A percentile compares a stretch with the other conserved stretches of the same genome.
Conservation (phyloP, 371 early-diverging fungal genomes). For the Apophysomyces ossiformis region DNA sequence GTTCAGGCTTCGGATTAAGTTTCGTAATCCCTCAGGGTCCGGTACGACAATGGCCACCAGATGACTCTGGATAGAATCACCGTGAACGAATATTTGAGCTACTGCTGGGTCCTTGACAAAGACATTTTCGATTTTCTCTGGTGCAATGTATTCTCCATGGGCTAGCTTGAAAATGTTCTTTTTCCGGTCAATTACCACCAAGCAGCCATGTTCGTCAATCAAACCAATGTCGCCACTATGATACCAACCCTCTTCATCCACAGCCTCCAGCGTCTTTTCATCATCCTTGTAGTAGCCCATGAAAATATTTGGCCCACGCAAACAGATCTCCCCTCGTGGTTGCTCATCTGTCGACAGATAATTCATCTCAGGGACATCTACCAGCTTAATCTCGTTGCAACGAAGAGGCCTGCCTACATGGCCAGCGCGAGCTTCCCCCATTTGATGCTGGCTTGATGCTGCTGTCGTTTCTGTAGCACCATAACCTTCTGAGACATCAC, state of each 20-base stretch:
- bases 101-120: conserved; percentile 60
- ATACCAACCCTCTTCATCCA: conserved; percentile 91
- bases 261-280: conserved; percentile 79
- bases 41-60: conserved; percentile 90
- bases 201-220: conserved; percentile 68
- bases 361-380: conserved; percentile 89
- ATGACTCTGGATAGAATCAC: conserved; percentile 79
- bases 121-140: conserved; percentile 92
- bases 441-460: conserved; percentile 52
- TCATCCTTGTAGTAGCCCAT: conserved; percentile 86
- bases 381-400: conserved; percentile 81
- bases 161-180: conserved; percentile 98
- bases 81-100: conserved; percentile 80
- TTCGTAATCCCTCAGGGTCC: conserved; percentile 61
- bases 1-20: conserved; percentile 21
- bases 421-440: conserved; percentile 59
- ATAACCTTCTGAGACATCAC: conserved; percentile 79
- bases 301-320: conserved; percentile 85
- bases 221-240: conserved; percentile 92
- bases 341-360: conserved; percentile 80
- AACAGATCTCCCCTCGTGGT: conserved; percentile 93
- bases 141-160: conserved; percentile 96
- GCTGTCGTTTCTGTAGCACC: conserved; percentile 91
- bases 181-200: conserved; percentile 91
- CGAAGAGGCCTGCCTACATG: conserved; percentile 76